Evolutionary conservation across 257 asterid species (phyloP).

Genomic region (Primulina eburnea): DNA sequence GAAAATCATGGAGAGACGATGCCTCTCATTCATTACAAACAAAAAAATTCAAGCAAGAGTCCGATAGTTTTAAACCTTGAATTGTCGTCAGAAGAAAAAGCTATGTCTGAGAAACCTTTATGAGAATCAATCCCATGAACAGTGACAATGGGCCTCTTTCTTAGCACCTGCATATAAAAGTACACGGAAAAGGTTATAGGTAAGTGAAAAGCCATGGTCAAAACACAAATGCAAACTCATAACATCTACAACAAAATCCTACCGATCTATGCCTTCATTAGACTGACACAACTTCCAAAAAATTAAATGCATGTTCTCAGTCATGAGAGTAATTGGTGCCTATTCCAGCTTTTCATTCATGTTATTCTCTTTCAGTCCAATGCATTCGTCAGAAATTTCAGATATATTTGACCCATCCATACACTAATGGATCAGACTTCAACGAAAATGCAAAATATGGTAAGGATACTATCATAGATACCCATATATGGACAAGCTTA

Average conservation of each 20-base stretch:
- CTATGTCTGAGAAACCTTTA: constrained; percentile 77
- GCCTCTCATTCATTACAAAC: constrained; percentile 3
- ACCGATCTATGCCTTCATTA: not conserved
- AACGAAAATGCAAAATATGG: constrained; percentile 3
- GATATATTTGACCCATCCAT: not conserved
- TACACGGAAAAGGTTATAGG: constrained; percentile 15
- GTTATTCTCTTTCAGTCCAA: not conserved
- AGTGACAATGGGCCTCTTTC: constrained; percentile 62
- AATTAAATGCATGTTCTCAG: constrained; percentile 1
- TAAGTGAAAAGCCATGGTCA: too few species aligned
- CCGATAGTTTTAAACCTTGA: constrained; percentile 51
- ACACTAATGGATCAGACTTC: constrained; percentile 7
- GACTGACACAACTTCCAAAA: not conserved
- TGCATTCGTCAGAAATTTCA: not conserved
- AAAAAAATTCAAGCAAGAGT: constrained; percentile 1
- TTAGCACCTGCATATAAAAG: constrained; percentile 55
- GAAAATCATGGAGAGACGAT: constrained; percentile 11
- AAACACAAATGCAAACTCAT: not conserved
- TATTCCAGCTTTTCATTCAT: constrained; percentile 8
- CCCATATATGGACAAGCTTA: not conserved
- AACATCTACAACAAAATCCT: not conserved
- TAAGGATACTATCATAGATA: constrained; percentile 1
- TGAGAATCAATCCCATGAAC: constrained; percentile 64
- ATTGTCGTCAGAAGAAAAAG: constrained; percentile 65
- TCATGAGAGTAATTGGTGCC: not conserved